A percentile compares a stretch with the other conserved stretches of the same genome.
Evolutionary conservation across 1,139 yeast genomes (phyloP).

Genomic region (Yamadazyma blattariae): DNA sequence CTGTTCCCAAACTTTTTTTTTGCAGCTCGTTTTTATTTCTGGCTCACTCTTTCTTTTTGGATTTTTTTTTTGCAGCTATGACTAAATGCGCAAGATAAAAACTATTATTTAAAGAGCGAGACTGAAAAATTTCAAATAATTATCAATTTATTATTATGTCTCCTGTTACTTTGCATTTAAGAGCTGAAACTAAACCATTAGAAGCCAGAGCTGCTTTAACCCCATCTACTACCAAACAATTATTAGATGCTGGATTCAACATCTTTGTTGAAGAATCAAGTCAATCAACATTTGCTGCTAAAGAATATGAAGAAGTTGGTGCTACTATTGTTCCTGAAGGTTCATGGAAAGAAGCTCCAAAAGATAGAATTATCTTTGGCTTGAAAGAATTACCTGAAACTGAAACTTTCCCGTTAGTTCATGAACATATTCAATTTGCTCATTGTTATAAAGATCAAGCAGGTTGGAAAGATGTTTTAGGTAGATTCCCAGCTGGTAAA

Average conservation of each 20-base stretch:
- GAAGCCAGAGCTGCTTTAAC: constrained; percentile 98
- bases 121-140: too few relatives aligned
- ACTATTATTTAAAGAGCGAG: too few relatives aligned
- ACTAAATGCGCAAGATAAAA: constrained; percentile 4
- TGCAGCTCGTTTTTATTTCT: neutral
- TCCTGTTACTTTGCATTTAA: constrained; percentile 69
- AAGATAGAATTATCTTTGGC: constrained; percentile 85
- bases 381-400: constrained; percentile 92
- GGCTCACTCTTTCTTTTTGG: too few relatives aligned
- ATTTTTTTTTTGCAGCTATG: constrained; percentile 2
- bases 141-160: too few relatives aligned
- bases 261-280: constrained; percentile 83
- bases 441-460: constrained; percentile 97
- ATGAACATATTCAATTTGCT: constrained; percentile 97
- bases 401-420: constrained; percentile 87
- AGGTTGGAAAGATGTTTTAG: constrained; percentile 92
- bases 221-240: constrained; percentile 81
- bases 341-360: constrained; percentile 89
- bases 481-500: constrained; percentile 86
- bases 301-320: constrained; percentile 78
- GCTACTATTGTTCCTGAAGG: constrained; percentile 89
- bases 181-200: constrained; percentile 96
- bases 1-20: neutral
- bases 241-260: constrained; percentile 84
- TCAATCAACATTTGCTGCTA: constrained; percentile 73